These are phyloP conservation scores for Calvatia gigantea DNA, from an alignment of 768 basidiomycete species.

Conservation along the genomic window DNA sequence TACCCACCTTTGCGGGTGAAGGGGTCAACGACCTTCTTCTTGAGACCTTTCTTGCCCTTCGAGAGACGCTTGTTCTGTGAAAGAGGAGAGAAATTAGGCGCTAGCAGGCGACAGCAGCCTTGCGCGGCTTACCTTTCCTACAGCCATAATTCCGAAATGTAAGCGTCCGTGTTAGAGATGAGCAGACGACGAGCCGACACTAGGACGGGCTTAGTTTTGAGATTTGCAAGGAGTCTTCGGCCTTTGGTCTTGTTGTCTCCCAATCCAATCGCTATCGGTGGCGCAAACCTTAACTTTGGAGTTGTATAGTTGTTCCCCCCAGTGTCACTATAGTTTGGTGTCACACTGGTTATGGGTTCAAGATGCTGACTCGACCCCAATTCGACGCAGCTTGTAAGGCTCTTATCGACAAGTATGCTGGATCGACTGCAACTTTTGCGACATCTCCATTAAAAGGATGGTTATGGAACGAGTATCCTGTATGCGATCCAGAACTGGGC, in stretches of 20 bases:
- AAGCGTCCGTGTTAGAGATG: slow-evolving; percentile 38
- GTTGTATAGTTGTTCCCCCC: slow-evolving; percentile 52
- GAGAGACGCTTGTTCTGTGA: slow-evolving; percentile 93
- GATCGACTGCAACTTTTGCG: background rate
- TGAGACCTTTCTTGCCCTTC: slow-evolving; percentile 98
- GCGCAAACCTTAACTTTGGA: slow-evolving; percentile 60
- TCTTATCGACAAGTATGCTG: slow-evolving; percentile 32
- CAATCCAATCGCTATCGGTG: slow-evolving; percentile 31
- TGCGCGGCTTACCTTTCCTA: slow-evolving; percentile 68
- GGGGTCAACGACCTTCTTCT: slow-evolving; percentile 99
- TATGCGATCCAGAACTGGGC: background rate
- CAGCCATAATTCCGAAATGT: slow-evolving; percentile 61
- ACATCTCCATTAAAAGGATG: slow-evolving; percentile 34
- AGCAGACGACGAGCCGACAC: slow-evolving; percentile 32
- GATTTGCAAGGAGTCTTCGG: slow-evolving; percentile 15
- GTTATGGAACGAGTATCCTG: slow-evolving; percentile 26
- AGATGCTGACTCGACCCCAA: slow-evolving; percentile 51
- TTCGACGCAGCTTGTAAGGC: slow-evolving; percentile 60
- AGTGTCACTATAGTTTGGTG: slow-evolving; percentile 12
- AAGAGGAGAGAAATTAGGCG: background rate
- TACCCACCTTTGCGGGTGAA: slow-evolving; percentile 94
- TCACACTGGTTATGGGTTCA: slow-evolving; percentile 34
- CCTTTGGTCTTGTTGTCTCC: slow-evolving; percentile 28
- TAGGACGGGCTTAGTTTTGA: slow-evolving; percentile 41
- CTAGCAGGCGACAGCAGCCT: background rate